Evolutionary conservation across 805 yeast genomes (phyloP).

Genomic region (Saccharomycopsis sp.): DNA sequence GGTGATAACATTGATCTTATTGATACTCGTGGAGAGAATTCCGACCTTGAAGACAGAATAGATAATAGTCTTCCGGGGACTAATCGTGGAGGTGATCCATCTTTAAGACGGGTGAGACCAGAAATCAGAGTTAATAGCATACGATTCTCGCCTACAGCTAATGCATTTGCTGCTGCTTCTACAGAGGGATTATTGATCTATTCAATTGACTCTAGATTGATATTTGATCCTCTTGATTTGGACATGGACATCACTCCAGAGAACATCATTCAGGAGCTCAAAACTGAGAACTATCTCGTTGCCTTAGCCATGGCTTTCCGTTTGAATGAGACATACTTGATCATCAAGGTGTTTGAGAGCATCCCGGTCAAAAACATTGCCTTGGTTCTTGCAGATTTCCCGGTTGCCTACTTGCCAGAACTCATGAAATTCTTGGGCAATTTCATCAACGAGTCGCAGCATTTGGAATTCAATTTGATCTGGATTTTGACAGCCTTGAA

Average conservation of each 20-base stretch:
- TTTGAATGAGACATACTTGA: slow-evolving; percentile 71
- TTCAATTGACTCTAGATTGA: slow-evolving; percentile 65
- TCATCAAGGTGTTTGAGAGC: slow-evolving; percentile 65
- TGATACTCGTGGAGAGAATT: slow-evolving; percentile 79
- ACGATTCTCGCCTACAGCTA: slow-evolving; percentile 82
- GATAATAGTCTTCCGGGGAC: slow-evolving; percentile 85
- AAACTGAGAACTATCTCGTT: slow-evolving; percentile 52
- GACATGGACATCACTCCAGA: slow-evolving; percentile 90
- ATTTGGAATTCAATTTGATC: slow-evolving; percentile 72
- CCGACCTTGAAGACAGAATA: slow-evolving; percentile 76
- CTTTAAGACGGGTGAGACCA: slow-evolving; percentile 64
- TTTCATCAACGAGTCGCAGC: slow-evolving; percentile 63
- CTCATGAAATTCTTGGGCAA: slow-evolving; percentile 65
- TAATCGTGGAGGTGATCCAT: slow-evolving; percentile 67
- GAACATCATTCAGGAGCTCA: slow-evolving; percentile 53
- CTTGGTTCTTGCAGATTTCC: slow-evolving; percentile 62
- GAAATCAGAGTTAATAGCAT: slow-evolving; percentile 76
- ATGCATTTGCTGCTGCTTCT: slow-evolving; percentile 88
- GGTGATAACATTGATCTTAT: slow-evolving; percentile 56
- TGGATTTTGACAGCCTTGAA: slow-evolving; percentile 73
- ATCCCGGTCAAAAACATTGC: slow-evolving; percentile 67
- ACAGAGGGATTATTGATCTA: slow-evolving; percentile 87
- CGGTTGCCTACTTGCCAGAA: slow-evolving; percentile 66
- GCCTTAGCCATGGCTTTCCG: slow-evolving; percentile 92
- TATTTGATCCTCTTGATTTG: slow-evolving; percentile 92